Evolutionary conservation across 2,329 filamentous ascomycete species (phyloP).

Genomic region (Teratosphaeria zuluensis): DNA sequence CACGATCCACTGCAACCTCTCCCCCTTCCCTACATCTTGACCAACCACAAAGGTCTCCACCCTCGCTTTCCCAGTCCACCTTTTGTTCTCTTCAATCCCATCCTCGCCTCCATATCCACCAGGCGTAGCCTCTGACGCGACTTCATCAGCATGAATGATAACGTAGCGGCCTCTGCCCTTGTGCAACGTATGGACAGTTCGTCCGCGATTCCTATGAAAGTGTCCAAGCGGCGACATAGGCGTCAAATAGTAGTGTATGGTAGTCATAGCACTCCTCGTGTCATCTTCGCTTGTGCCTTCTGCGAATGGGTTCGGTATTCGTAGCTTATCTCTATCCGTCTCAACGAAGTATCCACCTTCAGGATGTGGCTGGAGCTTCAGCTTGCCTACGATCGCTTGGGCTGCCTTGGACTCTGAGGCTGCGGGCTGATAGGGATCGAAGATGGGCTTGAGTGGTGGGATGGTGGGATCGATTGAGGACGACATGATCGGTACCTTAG

Average conservation of each 20-base stretch:
- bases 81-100: conserved; percentile 42
- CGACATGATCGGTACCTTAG: too few relatives aligned
- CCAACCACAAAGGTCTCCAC: conserved; percentile 59
- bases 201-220: conserved; percentile 54
- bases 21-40: conserved; percentile 45
- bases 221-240: conserved; percentile 44
- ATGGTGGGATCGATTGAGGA: conserved; percentile 12
- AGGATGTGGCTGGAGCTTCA: conserved; percentile 46
- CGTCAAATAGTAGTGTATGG: conserved; percentile 57
- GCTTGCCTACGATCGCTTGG: conserved; percentile 33
- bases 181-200: conserved; percentile 54
- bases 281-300: conserved; percentile 22
- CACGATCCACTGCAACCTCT: conserved; percentile 59
- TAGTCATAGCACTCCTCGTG: conserved; percentile 47
- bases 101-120: conserved; percentile 36
- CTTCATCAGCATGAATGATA: conserved; percentile 49
- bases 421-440: conserved; percentile 10
- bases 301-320: conserved; percentile 47
- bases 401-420: conserved; percentile 20
- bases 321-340: conserved; percentile 46
- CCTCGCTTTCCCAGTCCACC: conserved; percentile 31
- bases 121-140: conserved; percentile 11
- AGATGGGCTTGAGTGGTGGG: conserved; percentile 15
- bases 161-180: conserved; percentile 55
- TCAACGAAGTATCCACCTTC: conserved; percentile 58